Evolutionary conservation across 2,329 filamentous ascomycete genomes (phyloP).

Genomic region (Aspergillus caelatus): DNA sequence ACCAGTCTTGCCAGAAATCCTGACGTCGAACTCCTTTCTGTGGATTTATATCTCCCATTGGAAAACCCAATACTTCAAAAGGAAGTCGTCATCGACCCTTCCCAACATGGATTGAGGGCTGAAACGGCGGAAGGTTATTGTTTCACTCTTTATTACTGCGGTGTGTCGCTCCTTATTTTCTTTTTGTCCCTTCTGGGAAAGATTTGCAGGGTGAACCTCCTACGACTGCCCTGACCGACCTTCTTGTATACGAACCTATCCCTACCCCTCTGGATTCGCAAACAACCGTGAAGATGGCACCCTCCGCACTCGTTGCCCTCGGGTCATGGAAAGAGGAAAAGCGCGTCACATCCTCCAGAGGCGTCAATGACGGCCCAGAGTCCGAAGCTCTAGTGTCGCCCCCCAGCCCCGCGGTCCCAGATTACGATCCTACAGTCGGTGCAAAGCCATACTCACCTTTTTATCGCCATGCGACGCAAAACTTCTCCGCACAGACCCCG

Average conservation of each 20-base stretch:
- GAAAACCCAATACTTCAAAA: neutral
- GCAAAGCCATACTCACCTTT: slow-evolving; percentile 49
- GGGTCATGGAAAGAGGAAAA: slow-evolving; percentile 2
- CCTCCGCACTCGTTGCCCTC: neutral
- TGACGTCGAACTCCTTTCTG: neutral
- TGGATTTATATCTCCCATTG: neutral
- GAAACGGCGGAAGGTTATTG: neutral
- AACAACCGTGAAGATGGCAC: neutral
- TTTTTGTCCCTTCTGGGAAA: neutral
- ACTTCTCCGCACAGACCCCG: slow-evolving; percentile 30
- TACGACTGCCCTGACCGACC: neutral
- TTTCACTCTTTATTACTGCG: neutral
- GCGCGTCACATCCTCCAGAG: neutral
- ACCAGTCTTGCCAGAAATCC: neutral
- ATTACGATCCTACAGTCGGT: slow-evolving; percentile 43
- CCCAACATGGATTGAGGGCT: neutral
- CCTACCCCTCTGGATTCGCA: neutral
- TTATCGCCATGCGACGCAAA: slow-evolving; percentile 44
- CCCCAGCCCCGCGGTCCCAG: slow-evolving; percentile 12
- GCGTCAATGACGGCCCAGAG: slow-evolving; percentile 3
- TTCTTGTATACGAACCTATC: neutral
- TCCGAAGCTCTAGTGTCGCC: slow-evolving; percentile 1
- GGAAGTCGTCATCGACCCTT: neutral
- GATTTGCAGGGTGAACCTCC: neutral
- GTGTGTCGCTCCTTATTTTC: neutral